A percentile compares a stretch with the other conserved stretches of the same genome.
Evolutionary conservation across 83 land plant species (phyloP).

Genomic region (Picea abies): DNA sequence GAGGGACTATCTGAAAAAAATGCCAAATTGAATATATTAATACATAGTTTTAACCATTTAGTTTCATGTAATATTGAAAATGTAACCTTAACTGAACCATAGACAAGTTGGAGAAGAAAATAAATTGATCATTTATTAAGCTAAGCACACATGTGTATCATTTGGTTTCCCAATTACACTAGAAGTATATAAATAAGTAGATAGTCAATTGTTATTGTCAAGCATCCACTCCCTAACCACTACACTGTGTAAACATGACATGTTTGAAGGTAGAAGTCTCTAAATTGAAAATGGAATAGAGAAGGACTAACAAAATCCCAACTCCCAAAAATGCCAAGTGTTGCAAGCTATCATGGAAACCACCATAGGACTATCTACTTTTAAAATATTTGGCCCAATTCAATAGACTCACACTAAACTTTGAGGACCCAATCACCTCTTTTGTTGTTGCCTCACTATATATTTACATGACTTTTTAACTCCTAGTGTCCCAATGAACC

Average conservation of each 20-base stretch:
- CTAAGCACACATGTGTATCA: slow-evolving; percentile 37
- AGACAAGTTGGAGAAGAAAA: no score
- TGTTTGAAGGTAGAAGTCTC: slow-evolving; percentile 45
- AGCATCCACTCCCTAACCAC: slow-evolving; percentile 24
- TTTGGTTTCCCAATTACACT: slow-evolving; percentile 17
- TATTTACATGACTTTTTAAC: not conserved
- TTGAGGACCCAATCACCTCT: not conserved
- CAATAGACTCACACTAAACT: slow-evolving; percentile 40
- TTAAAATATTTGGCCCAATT: slow-evolving; percentile 48
- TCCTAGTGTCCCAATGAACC: no score
- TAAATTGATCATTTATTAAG: no score
- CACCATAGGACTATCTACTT: slow-evolving; percentile 26
- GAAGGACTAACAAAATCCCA: slow-evolving; percentile 36
- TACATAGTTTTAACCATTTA: no score
- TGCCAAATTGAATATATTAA: no score
- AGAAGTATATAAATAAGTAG: slow-evolving; percentile 22
- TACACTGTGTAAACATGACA: slow-evolving; percentile 33
- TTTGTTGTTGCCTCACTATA: not conserved
- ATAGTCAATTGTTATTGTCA: slow-evolving; percentile 33
- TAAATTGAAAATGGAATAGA: slow-evolving; percentile 47
- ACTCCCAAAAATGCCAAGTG: slow-evolving; percentile 27
- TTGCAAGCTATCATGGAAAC: slow-evolving; percentile 22
- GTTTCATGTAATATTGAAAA: no score
- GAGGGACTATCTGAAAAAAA: no score
- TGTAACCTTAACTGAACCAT: no score